Evolutionary conservation across 2,329 filamentous ascomycete genomes (phyloP).

Genomic region (Aspergillus novofumigatus): DNA sequence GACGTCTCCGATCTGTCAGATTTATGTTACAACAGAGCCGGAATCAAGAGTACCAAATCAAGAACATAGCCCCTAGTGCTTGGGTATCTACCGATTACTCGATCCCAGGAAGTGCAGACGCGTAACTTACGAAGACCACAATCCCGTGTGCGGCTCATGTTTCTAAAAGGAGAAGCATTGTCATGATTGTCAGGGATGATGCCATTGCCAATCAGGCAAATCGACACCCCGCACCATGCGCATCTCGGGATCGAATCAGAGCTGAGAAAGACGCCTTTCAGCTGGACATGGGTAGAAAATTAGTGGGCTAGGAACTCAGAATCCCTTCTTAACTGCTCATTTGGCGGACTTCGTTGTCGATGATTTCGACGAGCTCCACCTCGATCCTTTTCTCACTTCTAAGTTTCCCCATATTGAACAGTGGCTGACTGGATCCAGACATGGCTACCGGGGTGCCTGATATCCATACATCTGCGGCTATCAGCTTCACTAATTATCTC

Average conservation of each 20-base stretch:
- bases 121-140: neutral
- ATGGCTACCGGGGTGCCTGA: neutral
- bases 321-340: neutral
- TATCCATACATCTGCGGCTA: neutral
- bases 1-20: neutral
- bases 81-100: neutral
- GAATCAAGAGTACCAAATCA: neutral
- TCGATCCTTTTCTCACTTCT: neutral
- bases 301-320: neutral
- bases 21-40: neutral
- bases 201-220: constrained; percentile 3
- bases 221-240: constrained; percentile 9
- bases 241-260: constrained; percentile 10
- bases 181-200: neutral
- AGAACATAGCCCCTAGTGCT: neutral
- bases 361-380: neutral
- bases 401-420: neutral
- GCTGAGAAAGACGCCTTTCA: constrained; percentile 5
- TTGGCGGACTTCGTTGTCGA: neutral
- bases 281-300: constrained; percentile 13
- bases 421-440: neutral
- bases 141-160: constrained; percentile 3
- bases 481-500: constrained; percentile 1
- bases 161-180: constrained; percentile 3
- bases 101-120: neutral